Percentiles rank a stretch among this genome's conserved stretches.
phyloP scores from a whole-genome alignment of 2,329 filamentous ascomycete genomes.

The Magnaporthiopsis incrustans region DNA sequence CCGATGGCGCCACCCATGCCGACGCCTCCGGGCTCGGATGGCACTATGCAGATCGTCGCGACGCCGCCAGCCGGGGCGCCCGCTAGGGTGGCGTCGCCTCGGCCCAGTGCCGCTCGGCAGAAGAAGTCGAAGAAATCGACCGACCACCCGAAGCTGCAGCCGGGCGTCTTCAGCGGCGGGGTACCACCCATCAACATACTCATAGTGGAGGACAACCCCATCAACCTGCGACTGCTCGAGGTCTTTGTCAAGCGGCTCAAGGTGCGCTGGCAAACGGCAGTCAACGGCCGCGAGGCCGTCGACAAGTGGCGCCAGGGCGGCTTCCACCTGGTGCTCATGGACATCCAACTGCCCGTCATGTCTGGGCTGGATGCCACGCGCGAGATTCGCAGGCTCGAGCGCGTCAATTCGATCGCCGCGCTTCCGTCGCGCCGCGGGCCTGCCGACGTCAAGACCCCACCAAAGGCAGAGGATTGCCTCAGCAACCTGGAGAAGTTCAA shows the following conservation, averaged over 20 bases:
- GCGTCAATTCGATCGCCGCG: slow-evolving; percentile 86
- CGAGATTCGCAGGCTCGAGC: slow-evolving; percentile 84
- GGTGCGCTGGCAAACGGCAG: slow-evolving; percentile 93
- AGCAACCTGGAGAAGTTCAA: slow-evolving; percentile 71
- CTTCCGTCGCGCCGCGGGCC: slow-evolving; percentile 58
- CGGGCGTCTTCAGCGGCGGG: slow-evolving; percentile 66
- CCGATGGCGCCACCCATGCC: slow-evolving; percentile 14
- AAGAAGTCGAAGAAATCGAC: slow-evolving; percentile 48
- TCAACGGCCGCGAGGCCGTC: slow-evolving; percentile 89
- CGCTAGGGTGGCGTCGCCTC: slow-evolving; percentile 39
- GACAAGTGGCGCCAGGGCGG: slow-evolving; percentile 88
- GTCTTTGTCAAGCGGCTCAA: slow-evolving; percentile 94
- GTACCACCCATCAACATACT: slow-evolving; percentile 95
- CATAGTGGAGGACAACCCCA: slow-evolving; percentile 97
- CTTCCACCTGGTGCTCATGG: slow-evolving; percentile 96
- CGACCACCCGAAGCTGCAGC: slow-evolving; percentile 39
- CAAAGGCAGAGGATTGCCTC: slow-evolving; percentile 60
- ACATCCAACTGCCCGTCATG: slow-evolving; percentile 96
- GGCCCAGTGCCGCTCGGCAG: slow-evolving; percentile 30
- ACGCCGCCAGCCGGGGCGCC: slow-evolving; percentile 29
- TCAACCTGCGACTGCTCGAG: slow-evolving; percentile 88
- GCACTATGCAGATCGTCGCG: slow-evolving; percentile 42
- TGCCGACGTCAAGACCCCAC: slow-evolving; percentile 35
- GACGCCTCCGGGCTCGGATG: slow-evolving; percentile 32
- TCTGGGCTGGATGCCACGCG: slow-evolving; percentile 90